phyloP scores from a whole-genome alignment of 768 basidiomycete species.

The Mrakia hoshinonis region DNA sequence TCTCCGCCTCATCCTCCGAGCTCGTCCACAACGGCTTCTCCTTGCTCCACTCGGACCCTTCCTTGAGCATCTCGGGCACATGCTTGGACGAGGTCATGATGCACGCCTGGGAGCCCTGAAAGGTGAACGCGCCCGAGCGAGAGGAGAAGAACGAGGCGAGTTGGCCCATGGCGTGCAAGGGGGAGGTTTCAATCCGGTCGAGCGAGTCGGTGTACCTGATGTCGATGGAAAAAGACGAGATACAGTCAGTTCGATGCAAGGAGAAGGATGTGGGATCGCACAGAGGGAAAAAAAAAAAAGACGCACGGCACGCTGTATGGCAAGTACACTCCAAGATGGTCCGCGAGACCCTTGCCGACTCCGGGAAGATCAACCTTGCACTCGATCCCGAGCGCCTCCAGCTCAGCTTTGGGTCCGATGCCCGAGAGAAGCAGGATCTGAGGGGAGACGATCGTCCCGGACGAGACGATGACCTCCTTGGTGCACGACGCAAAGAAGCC shows the following conservation, averaged over 20 bases:
- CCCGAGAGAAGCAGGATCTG: constrained; percentile 60
- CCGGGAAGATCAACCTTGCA: constrained; percentile 58
- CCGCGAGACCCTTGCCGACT: constrained; percentile 64
- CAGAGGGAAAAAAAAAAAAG: neutral
- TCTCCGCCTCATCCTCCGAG: constrained; percentile 13
- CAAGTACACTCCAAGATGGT: constrained; percentile 50
- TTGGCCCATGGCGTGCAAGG: constrained; percentile 23
- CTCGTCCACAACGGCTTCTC: constrained; percentile 16
- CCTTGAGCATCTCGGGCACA: constrained; percentile 15
- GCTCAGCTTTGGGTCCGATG: constrained; percentile 57
- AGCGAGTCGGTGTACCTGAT: constrained; percentile 26
- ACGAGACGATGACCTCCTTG: constrained; percentile 30
- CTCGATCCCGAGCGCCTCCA: constrained; percentile 50
- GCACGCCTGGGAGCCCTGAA: constrained; percentile 27
- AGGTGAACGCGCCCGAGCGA: constrained; percentile 26
- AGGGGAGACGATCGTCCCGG: constrained; percentile 47
- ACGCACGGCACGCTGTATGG: constrained; percentile 29
- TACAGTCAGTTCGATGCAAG: neutral
- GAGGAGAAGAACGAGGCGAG: constrained; percentile 18
- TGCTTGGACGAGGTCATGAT: constrained; percentile 22
- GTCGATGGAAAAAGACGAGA: neutral
- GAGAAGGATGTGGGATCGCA: neutral
- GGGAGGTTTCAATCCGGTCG: constrained; percentile 24
- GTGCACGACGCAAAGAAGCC: constrained; percentile 2
- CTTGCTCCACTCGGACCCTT: neutral